phyloP scores from a whole-genome alignment of 352 stramenopile genomes.

The Pythium scleroteichum region DNA sequence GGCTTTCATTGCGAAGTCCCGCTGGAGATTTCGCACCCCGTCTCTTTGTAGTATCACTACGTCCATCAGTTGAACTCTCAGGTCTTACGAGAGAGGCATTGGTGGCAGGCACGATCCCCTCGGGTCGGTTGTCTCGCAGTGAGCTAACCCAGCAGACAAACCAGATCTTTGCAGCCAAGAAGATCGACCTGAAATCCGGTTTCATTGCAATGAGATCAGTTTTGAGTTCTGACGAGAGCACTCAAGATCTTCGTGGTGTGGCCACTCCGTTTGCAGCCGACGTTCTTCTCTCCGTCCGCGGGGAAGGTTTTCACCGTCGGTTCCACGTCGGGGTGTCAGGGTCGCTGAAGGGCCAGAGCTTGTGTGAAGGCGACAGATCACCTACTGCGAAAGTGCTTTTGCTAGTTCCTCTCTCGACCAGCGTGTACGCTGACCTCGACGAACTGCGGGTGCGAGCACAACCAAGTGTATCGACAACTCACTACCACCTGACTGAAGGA shows the following conservation, averaged over 20 bases:
- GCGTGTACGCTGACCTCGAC: slow-evolving; percentile 40
- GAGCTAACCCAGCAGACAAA: background rate
- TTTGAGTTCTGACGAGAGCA: background rate
- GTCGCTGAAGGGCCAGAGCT: background rate
- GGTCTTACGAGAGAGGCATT: background rate
- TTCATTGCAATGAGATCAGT: background rate
- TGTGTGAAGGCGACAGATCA: background rate
- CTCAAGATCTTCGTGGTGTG: background rate
- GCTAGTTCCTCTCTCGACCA: slow-evolving; percentile 27
- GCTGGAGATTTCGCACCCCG: background rate
- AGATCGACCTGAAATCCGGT: background rate
- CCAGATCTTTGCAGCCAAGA: background rate
- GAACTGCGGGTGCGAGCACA: slow-evolving; percentile 38
- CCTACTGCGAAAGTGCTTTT: slow-evolving; percentile 5
- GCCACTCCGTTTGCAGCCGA: background rate
- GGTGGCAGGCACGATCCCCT: background rate
- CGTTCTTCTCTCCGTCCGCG: slow-evolving; percentile 9
- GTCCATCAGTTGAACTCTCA: background rate
- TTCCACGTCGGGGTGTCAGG: slow-evolving; percentile 5
- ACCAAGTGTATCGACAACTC: too few relatives aligned
- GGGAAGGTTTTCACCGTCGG: slow-evolving; percentile 28
- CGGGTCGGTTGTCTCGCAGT: background rate
- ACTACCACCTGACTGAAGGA: too few relatives aligned
- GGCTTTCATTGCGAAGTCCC: background rate
- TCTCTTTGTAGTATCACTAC: background rate